Base-by-base conservation (phyloP, 345 rosid genomes). In the Euclidium syriacum region DNA sequence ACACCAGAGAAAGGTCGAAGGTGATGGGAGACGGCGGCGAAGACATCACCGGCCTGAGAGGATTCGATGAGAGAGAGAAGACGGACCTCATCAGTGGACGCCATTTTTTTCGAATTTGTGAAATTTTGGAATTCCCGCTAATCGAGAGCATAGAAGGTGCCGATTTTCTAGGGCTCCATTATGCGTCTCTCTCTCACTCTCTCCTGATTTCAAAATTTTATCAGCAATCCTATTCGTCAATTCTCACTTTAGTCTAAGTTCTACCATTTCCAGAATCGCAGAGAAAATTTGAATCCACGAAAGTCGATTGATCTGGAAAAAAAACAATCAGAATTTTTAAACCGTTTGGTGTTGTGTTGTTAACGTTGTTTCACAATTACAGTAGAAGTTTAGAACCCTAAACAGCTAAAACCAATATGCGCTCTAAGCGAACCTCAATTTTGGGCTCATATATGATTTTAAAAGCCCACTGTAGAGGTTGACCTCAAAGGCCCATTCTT, bases 1-100 rank as follows among this genome's bases (percentile, higher is more conserved):
- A 80, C 74, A 40, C 70, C 53, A 23, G 75, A 10, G 73, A 88
- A 77, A 0, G 90, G 85, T 30, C 52, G 70, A 38, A 92, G 94
- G 77, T 80, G 71, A 29, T 82, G 73, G 69, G 82, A 72, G 80
- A 85, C 71, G 27, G 77, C 72, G 33, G 86, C 39, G 75, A 58
- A 72, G 78, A 85, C 62, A 16, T 56, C 65, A 0, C 67, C 64
- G 52, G 77, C 53, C 52, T 65, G 12, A 53, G 81, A 68, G 5
- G 83, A 57, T 62, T 80, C 84, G 40, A 81, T 80, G 5, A 65
- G 62, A 32, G 79, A 71, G 72, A 83, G 81, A 44, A 73, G 77
- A 17, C 81, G 59, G 9, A 77, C 26, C 64, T 83, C 91, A 1
- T 74, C 57, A 15, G 22, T 30, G 17, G 95, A 47, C 54, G 83